Conservation (phyloP, 768 basidiomycete species). For the Lentinula detonsa region DNA sequence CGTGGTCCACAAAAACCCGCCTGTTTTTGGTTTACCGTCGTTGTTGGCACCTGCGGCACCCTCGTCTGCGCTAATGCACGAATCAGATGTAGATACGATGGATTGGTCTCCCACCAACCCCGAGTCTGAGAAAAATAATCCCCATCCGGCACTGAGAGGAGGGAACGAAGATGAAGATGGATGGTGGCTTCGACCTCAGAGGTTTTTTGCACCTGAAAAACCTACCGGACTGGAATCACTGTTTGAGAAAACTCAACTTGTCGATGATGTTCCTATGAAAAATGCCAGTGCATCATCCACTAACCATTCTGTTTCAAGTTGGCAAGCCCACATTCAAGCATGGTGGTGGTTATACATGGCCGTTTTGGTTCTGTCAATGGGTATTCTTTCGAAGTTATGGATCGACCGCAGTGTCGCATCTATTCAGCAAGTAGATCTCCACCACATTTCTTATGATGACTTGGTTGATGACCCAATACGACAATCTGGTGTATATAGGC, state of each 20-base stretch:
- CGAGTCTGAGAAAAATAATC: not conserved
- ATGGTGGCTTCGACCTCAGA: constrained; percentile 60
- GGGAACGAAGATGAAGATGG: constrained; percentile 25
- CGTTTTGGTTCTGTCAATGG: constrained; percentile 21
- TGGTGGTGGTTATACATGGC: constrained; percentile 31
- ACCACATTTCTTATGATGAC: not conserved
- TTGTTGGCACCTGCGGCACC: constrained; percentile 23
- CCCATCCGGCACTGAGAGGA: constrained; percentile 13
- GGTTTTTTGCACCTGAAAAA: constrained; percentile 72
- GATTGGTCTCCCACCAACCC: constrained; percentile 65
- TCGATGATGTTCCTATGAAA: constrained; percentile 34
- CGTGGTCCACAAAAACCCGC: constrained; percentile 33
- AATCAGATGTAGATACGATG: constrained; percentile 41
- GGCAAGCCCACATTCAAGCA: constrained; percentile 18
- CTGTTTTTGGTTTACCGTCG: constrained; percentile 70
- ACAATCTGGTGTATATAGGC: not conserved
- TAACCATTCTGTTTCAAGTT: not conserved
- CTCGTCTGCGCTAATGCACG: constrained; percentile 18
- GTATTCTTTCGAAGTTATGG: constrained; percentile 20
- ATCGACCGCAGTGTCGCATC: not conserved
- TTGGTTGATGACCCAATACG: not conserved
- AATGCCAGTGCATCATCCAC: constrained; percentile 8
- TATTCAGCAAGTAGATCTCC: not conserved
- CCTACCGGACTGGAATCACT: constrained; percentile 72
- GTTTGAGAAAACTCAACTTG: constrained; percentile 54